Evolutionary conservation across 495 filamentous ascomycete genomes (phyloP).

Genomic region (Aspergillus hancockii): DNA sequence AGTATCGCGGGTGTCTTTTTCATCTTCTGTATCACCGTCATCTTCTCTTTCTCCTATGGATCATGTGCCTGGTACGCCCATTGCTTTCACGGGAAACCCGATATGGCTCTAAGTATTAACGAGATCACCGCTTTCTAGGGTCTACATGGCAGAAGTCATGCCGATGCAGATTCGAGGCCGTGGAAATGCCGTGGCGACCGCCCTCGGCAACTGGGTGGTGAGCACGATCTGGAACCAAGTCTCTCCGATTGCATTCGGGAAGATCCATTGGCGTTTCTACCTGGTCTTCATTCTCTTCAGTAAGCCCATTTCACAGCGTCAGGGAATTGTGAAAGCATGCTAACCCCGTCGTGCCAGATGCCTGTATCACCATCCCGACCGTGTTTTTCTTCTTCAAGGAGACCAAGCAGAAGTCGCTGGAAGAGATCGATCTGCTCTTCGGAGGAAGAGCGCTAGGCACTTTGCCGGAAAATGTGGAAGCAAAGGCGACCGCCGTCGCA

Average conservation of each 20-base stretch:
- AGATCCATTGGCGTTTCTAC: conserved; percentile 48
- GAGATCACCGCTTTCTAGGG: conserved; percentile 19
- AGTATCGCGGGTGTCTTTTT: conserved; percentile 51
- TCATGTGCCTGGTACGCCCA: conserved; percentile 43
- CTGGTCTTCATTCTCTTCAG: conserved; percentile 47
- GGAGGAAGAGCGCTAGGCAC: conserved; percentile 47
- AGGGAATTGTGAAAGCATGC: not conserved
- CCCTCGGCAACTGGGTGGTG: conserved; percentile 52
- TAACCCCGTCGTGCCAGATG: conserved; percentile 22
- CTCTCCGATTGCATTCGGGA: conserved; percentile 46
- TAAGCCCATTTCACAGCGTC: conserved; percentile 22
- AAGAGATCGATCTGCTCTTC: conserved; percentile 60
- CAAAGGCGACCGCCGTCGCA: conserved; percentile 11
- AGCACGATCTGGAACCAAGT: conserved; percentile 53
- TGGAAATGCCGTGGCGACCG: conserved; percentile 49
- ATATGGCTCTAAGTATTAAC: not conserved
- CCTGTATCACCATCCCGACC: conserved; percentile 34
- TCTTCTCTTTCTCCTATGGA: conserved; percentile 49
- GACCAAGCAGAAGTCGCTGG: conserved; percentile 55
- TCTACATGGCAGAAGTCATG: conserved; percentile 54
- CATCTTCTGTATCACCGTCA: conserved; percentile 48
- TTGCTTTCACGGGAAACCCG: not conserved
- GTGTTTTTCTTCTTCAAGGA: conserved; percentile 58
- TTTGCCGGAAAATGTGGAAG: conserved; percentile 38
- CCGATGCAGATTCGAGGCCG: conserved; percentile 51